Conservation (phyloP, 1,284 basidiomycete species). For the Ceratobasidium sp. region DNA sequence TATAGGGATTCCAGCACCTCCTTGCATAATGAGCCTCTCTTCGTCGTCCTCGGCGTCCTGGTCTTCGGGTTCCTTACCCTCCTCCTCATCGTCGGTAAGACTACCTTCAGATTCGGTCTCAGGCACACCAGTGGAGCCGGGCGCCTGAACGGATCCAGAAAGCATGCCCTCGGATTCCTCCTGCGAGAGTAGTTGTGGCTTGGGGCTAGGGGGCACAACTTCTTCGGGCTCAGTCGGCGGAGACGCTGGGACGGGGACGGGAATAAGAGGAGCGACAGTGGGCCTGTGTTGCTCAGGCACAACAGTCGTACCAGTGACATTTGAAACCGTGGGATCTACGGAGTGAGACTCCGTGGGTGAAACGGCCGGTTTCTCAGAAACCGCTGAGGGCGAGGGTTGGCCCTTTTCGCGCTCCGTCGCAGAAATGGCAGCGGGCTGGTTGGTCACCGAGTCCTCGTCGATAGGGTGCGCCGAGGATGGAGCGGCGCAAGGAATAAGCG, state of each 20-base stretch:
- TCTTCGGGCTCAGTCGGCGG: slow-evolving; percentile 20
- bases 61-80: slow-evolving; percentile 60
- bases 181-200: slow-evolving; percentile 55
- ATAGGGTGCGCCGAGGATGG: slow-evolving; percentile 35
- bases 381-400: not conserved
- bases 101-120: slow-evolving; percentile 55
- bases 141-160: slow-evolving; percentile 74
- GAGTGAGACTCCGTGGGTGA: slow-evolving; percentile 8
- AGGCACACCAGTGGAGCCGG: slow-evolving; percentile 68
- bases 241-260: slow-evolving; percentile 24
- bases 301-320: slow-evolving; percentile 24
- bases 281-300: slow-evolving; percentile 26
- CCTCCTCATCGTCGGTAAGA: slow-evolving; percentile 62
- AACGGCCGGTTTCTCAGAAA: slow-evolving; percentile 31
- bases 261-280: slow-evolving; percentile 23
- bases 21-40: slow-evolving; percentile 78
- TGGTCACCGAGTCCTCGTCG: slow-evolving; percentile 10
- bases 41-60: slow-evolving; percentile 79
- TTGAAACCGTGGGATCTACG: slow-evolving; percentile 1
- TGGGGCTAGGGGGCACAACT: slow-evolving; percentile 67
- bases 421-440: slow-evolving; percentile 1
- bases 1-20: slow-evolving; percentile 84
- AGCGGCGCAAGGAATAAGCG: slow-evolving; percentile 38
- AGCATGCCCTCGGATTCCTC: slow-evolving; percentile 73
- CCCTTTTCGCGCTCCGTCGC: slow-evolving; percentile 24